Evolutionary conservation across 495 filamentous ascomycete genomes (phyloP), one percentile per base, ranked within the genome.

Genomic region (Lasiosphaeria hispida): DNA sequence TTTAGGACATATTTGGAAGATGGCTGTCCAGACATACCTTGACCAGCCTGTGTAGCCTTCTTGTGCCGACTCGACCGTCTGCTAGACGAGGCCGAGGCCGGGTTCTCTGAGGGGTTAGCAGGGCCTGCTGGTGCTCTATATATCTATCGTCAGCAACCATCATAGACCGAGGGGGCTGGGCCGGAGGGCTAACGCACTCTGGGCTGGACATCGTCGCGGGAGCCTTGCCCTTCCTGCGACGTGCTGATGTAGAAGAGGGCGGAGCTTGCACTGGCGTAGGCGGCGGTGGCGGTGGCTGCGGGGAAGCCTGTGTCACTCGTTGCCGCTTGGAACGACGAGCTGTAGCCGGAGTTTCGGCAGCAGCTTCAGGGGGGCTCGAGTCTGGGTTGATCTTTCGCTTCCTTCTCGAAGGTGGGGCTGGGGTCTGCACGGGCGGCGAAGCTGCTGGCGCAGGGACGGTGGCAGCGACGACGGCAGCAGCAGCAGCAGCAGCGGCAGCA

Each of bases 161-260:
- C 51, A 19, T 18, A 23, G 18, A 43, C 9, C 10, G 1, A 30
- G 10, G 9, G 8, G 17, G 19, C 51, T 4, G 9, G 36, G 37
- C 13, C 19, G 9, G 39, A 4, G 19, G 19, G 39, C 15, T 30
- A 35, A 77, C 83, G 54, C 76, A 94, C 90, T 84, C 86, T 69
- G 88, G 83, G 78, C 87, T 89, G 75, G 91, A 91, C 92, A 93
- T 94, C 67, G 79, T 81, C 74, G 80, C 75, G 50, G 84, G 69
- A 69, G 80, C 76, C 75, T 88, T 85, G 69, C 82, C 76, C 74
- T 83, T 81, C 72, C 73, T 79, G 64, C 82, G 85, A 54, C 85
- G 84, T 57, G 81, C 63, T 58, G 72, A 55, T 57, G 76, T 65
- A 59, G 78, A 61, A 56, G 75, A 60, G 48, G 74, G 56, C 45